Evolutionary conservation across 805 yeast genomes (phyloP), one percentile per base, ranked within the genome.

Genomic region (Scheffersomyces coipomensis): DNA sequence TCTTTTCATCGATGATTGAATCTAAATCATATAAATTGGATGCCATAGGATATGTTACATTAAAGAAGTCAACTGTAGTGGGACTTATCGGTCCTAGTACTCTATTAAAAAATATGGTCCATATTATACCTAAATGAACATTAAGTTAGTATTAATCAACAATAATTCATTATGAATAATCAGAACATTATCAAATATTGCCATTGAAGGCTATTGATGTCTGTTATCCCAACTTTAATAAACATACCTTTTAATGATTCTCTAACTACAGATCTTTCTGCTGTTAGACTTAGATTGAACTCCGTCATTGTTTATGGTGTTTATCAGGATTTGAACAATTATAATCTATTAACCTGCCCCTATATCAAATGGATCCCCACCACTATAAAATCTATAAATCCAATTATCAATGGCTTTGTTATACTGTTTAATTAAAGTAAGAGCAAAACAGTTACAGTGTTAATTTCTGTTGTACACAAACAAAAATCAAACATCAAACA

Each of bases 101-200:
- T 32, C 95, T 63, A 39, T 80, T 77, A 56, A 85, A 85, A 55
- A 85, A 76, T 15, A 85, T 78, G 2, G 86, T 66, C 67, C 86
- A 80, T 39, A 86, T 56, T 19, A 83, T 60, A 1, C 85, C 87
- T 69, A 41, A 7, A 4, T 15, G 19, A 16, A 15, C 17, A 3
- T 25, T 18, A 5, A 13, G 45, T 45, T 43, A 42, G 49, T 44
- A 46, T 42, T 33, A n/a, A n/a, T n/a, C n/a, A n/a, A n/a, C n/a
- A n/a, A n/a, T n/a, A n/a, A n/a, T n/a, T n/a, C n/a, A n/a, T n/a
- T n/a, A n/a, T n/a, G n/a, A n/a, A n/a, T n/a, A n/a, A n/a, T n/a
- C n/a, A n/a, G n/a, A n/a, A n/a, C n/a, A n/a, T 12, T 27, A 8
- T 13, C 10, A 29, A 29, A 16, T 23, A 12, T 9, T 9, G 12